These are phyloP conservation scores for Camellia oleifera DNA, from an alignment of 179 eudicot genomes.

Conservation along the genomic window DNA sequence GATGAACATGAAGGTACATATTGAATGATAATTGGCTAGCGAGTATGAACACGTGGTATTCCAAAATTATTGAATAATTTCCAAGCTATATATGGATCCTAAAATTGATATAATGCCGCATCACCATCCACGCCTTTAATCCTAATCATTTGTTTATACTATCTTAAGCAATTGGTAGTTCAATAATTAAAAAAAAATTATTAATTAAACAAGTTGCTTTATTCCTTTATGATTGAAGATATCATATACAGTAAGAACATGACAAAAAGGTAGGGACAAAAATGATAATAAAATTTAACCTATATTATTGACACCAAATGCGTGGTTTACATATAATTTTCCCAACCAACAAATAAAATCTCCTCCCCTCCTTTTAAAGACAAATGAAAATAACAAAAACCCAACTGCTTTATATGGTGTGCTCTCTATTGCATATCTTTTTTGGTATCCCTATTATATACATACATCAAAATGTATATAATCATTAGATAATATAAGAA, in stretches of 20 bases:
- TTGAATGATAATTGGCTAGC: too few relatives aligned
- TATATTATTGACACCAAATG: background rate
- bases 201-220: background rate
- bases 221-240: background rate
- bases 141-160: background rate
- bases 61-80: too few relatives aligned
- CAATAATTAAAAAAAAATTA: background rate
- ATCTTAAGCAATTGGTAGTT: background rate
- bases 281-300: background rate
- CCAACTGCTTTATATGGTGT: too few relatives aligned
- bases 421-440: too few relatives aligned
- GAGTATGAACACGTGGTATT: too few relatives aligned
- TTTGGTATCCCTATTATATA: too few relatives aligned
- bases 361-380: background rate
- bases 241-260: background rate
- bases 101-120: too few relatives aligned
- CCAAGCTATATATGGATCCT: too few relatives aligned
- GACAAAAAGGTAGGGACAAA: background rate
- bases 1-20: too few relatives aligned
- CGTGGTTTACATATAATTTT: background rate
- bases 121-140: background rate
- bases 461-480: too few relatives aligned
- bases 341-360: conserved; percentile 14
- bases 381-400: background rate
- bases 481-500: too few relatives aligned